Conservation (phyloP, 139 green algal species). For the Chlorella sp. region DNA sequence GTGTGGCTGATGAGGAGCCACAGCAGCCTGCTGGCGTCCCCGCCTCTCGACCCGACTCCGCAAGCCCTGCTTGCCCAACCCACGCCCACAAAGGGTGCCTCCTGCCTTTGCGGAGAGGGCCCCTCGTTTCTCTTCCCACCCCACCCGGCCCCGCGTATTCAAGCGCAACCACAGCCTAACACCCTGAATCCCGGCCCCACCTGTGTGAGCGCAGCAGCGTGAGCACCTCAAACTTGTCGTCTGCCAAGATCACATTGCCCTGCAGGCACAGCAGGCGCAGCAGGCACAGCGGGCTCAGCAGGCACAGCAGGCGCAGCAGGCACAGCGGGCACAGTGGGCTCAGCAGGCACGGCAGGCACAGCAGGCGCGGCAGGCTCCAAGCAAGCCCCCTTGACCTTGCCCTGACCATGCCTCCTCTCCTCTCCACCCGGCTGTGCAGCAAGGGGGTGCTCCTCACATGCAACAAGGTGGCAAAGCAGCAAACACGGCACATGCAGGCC, state of each 20-base stretch:
- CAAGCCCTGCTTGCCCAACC: no score
- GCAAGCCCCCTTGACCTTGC: neutral
- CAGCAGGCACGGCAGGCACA: neutral
- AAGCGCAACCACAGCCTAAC: no score
- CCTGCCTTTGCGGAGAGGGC: no score
- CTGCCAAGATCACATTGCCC: constrained; percentile 95
- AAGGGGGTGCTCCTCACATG: neutral
- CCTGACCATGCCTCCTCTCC: neutral
- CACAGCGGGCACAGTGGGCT: neutral
- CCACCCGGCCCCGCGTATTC: no score
- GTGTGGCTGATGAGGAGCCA: no score
- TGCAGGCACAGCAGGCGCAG: constrained; percentile 40
- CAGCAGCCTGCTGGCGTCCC: neutral
- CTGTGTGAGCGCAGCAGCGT: constrained; percentile 92
- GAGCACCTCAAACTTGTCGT: constrained; percentile 90
- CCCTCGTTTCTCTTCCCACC: neutral
- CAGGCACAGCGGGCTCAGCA: no score
- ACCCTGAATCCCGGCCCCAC: no score
- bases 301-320: constrained; percentile 1
- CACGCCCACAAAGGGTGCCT: no score
- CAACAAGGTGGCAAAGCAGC: neutral
- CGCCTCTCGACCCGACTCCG: no score
- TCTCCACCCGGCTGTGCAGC: neutral
- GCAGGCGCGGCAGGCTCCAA: neutral
- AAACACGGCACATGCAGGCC: neutral